Evolutionary conservation across 208 protist genomes (phyloP), one percentile per base, ranked within the genome.

Genomic region (Leptomonas pyrrhocoris): DNA sequence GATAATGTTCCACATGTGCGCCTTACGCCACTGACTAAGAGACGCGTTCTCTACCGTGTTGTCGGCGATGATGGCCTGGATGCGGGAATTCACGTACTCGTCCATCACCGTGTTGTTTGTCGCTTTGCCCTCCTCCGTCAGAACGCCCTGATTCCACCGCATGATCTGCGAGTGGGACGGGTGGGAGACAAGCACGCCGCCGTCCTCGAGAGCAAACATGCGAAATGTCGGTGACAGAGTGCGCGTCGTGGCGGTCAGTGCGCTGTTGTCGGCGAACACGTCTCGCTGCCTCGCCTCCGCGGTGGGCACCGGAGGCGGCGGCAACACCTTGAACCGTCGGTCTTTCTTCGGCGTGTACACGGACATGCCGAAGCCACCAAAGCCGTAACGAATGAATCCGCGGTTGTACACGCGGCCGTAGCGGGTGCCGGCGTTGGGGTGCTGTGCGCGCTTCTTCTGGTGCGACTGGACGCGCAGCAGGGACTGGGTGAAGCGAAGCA

Each of bases 341-440:
- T 96, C 77, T 79, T 96, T 96, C 77, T 91, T 92, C 0, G 86
- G 59, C 30, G 79, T 85, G 86, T 94, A 96, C n/a, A 90, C 84
- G 62, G 85, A 92, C 80, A 94, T 94, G n/a, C 91, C 91, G 63
- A 90, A 96, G 38, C 91, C 91, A n/a, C 88, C 88, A 60, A 96
- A 96, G 50, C 88, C 88, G 74, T 94, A 96, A 28, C 88, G 88
- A 48, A 94, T 81, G 70, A 96, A 96, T 58, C 88, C 87, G 19
- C 88, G 79, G 67, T 90, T 96, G 79, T 96, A 96, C 64, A 90
- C 81, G 53, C 91, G 91, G n/a, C 91, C 91, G 78, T 77, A 96
- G 43, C 91, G 86, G 8, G 88, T 96, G 65, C 91, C 91, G 0
- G 88, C 88, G 67, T 94, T 88, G 51, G 88, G 91, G 74, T 94